These are phyloP conservation scores for Paramecium sexaurelia DNA, from an alignment of 73 alveolate genomes.

Conservation along the genomic window DNA sequence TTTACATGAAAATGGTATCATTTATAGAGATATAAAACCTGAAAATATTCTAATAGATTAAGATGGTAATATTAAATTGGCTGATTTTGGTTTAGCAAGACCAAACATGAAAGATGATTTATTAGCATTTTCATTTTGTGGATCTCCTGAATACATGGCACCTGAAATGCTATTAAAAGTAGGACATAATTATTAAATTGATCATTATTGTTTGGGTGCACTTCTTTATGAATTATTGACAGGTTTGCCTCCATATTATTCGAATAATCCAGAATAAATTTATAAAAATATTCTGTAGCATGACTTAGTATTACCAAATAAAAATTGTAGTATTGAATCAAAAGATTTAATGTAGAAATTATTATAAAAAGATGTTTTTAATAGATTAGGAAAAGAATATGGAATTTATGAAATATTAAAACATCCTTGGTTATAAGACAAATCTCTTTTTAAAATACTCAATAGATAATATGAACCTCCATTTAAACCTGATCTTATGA, in stretches of 20 bases:
- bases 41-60: slow-evolving; percentile 78
- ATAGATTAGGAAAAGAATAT: slow-evolving; percentile 80
- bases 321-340: slow-evolving; percentile 61
- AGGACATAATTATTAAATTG: slow-evolving; percentile 70
- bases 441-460: neutral
- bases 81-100: slow-evolving; percentile 78
- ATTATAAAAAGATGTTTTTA: slow-evolving; percentile 80
- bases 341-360: slow-evolving; percentile 79
- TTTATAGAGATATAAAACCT: slow-evolving; percentile 82
- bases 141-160: slow-evolving; percentile 78
- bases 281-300: slow-evolving; percentile 63
- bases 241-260: slow-evolving; percentile 76
- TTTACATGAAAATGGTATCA: slow-evolving; percentile 74
- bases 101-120: slow-evolving; percentile 62
- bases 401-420: slow-evolving; percentile 70
- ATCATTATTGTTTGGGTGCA: slow-evolving; percentile 75
- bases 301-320: slow-evolving; percentile 43
- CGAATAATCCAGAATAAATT: slow-evolving; percentile 62
- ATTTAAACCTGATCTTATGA: slow-evolving; percentile 56
- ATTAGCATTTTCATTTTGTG: slow-evolving; percentile 74
- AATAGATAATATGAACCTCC: slow-evolving; percentile 63
- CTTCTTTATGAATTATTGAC: slow-evolving; percentile 72
- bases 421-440: slow-evolving; percentile 63
- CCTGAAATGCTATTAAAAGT: slow-evolving; percentile 77
- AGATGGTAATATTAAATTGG: slow-evolving; percentile 70